These are phyloP conservation scores for Parachaetomium inaequale DNA, from an alignment of 495 filamentous ascomycete species.

Conservation along the genomic window DNA sequence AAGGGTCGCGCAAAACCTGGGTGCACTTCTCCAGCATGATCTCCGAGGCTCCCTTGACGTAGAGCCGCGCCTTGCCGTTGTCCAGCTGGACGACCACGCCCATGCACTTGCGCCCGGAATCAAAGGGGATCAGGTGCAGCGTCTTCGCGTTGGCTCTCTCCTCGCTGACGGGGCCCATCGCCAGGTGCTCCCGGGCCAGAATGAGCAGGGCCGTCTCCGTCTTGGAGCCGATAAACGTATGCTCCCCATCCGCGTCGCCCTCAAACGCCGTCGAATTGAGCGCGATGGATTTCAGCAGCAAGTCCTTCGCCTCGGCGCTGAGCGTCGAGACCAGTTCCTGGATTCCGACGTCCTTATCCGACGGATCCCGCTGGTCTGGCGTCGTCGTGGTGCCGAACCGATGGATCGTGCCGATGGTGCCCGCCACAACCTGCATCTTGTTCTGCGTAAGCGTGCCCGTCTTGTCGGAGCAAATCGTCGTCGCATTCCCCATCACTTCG, in stretches of 20 bases:
- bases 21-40: constrained; percentile 73
- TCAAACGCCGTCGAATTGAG: constrained; percentile 90
- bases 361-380: constrained; percentile 12
- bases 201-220: constrained; percentile 80
- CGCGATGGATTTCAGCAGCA: constrained; percentile 71
- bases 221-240: constrained; percentile 80
- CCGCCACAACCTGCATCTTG: constrained; percentile 84
- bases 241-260: constrained; percentile 66
- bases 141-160: constrained; percentile 66
- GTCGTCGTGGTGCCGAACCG: constrained; percentile 52
- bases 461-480: constrained; percentile 94
- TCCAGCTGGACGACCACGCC: constrained; percentile 66
- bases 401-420: constrained; percentile 63
- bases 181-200: constrained; percentile 72
- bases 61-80: constrained; percentile 64
- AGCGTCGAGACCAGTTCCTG: constrained; percentile 48
- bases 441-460: constrained; percentile 94
- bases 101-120: constrained; percentile 87
- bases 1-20: constrained; percentile 68
- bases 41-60: constrained; percentile 87
- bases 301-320: constrained; percentile 53
- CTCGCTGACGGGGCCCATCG: constrained; percentile 65
- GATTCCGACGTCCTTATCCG: constrained; percentile 23
- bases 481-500: constrained; percentile 98
- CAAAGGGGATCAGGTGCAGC: constrained; percentile 77